These are phyloP conservation scores for Hypomyces rosellus DNA, from an alignment of 2,329 filamentous ascomycete species.

Conservation along the genomic window DNA sequence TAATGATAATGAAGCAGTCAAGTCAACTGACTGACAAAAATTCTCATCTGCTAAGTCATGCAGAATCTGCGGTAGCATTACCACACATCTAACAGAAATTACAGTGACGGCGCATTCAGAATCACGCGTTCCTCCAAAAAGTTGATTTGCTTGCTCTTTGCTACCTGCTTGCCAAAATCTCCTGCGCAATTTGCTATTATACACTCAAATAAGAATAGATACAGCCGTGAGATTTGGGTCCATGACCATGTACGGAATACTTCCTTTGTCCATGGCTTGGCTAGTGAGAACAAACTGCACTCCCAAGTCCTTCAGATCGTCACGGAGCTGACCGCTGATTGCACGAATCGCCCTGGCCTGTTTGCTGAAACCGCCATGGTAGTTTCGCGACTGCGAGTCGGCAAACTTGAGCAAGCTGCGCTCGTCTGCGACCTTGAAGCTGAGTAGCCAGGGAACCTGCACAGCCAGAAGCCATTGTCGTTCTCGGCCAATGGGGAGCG, in stretches of 20 bases:
- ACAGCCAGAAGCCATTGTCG: slow-evolving; percentile 39
- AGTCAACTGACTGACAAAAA: no score
- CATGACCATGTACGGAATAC: slow-evolving; percentile 33
- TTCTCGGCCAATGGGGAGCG: slow-evolving; percentile 36
- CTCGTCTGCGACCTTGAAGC: slow-evolving; percentile 34
- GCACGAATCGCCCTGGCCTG: slow-evolving; percentile 5
- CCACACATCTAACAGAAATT: no score
- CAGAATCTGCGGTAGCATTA: no score
- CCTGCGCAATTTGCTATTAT: not conserved
- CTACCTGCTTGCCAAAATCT: no score
- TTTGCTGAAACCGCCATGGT: slow-evolving; percentile 18
- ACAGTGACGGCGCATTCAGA: no score
- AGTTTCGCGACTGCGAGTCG: slow-evolving; percentile 27
- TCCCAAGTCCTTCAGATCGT: slow-evolving; percentile 22
- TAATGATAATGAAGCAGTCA: no score
- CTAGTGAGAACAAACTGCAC: slow-evolving; percentile 24
- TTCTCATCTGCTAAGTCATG: no score
- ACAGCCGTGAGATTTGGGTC: slow-evolving; percentile 32
- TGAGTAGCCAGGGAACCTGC: slow-evolving; percentile 40
- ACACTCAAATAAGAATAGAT: slow-evolving; percentile 21
- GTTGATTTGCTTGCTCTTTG: no score
- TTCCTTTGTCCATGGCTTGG: slow-evolving; percentile 25
- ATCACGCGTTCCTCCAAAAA: no score
- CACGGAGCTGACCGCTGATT: slow-evolving; percentile 17
- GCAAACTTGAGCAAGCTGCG: slow-evolving; percentile 37